Base-by-base conservation (phyloP, 768 basidiomycete species). In the Butyriboletus loyo region DNA sequence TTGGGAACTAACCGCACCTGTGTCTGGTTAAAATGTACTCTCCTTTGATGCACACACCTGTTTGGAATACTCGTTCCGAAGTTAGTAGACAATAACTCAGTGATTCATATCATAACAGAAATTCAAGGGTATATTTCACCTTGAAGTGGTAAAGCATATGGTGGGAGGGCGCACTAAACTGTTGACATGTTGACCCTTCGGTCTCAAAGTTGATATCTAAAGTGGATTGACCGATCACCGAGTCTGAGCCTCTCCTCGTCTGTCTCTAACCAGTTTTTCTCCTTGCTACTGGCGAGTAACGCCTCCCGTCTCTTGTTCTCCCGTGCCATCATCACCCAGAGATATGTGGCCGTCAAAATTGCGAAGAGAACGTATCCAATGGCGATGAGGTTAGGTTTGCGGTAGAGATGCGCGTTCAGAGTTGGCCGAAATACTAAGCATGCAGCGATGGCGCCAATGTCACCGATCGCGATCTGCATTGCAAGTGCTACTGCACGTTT, bases 391-490 rank as follows among this genome's bases (percentile, higher is more conserved):
- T 84, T 82, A 8, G 81, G 82, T 54, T 65, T 79, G 34, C 81
- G 76, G 69, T 75, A 85, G 47, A 70, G 60, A 58, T 83, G 67
- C 5, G 61, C 69, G 9, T 71, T 64, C 25, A 83, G 73, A 46
- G 68, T 73, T 4, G 82, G 82, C 22, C 81, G 66, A 61, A 83
- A 84, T 47, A 84, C 71, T 49, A 83, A 68, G 44, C 79, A 75
- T 69, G 75, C 83, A 41, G 77, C 75, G 37, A 84, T 78, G 17
- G 83, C 82, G 3, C 82, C 84, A 32, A 81, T 69, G 55, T 85
- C 80, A 13, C 82, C 82, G 11, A 85, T 76, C 9, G 79, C 80
- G 43, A 86, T 84, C 60, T 85, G 85, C 75, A 82, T 77, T 1
- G 81, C 84, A 4, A 83, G 75, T 1, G 80, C 80, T 2, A 83